These are phyloP conservation scores for Physaria fendleri DNA, from an alignment of 345 rosid genomes.

Conservation along the genomic window DNA sequence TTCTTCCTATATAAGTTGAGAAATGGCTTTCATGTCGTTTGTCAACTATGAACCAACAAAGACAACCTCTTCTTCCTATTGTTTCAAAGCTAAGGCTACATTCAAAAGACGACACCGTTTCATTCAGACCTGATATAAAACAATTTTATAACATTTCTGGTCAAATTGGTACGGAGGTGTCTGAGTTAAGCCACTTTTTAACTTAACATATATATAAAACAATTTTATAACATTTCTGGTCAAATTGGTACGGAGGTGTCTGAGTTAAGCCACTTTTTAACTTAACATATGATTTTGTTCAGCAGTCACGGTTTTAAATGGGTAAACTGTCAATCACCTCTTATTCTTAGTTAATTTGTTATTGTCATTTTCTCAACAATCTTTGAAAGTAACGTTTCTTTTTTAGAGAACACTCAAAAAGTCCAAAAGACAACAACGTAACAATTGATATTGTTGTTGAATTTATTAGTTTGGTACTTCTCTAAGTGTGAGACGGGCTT, in stretches of 20 bases:
- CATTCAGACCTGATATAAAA: neutral
- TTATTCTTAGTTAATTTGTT: conserved; percentile 20
- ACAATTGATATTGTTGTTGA: neutral
- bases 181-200: conserved; percentile 2
- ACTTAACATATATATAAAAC: neutral
- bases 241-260: conserved; percentile 1
- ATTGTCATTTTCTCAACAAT: conserved; percentile 21
- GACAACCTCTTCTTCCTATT: conserved; percentile 15
- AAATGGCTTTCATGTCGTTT: conserved; percentile 34
- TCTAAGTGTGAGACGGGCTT: neutral
- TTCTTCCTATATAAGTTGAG: conserved; percentile 26
- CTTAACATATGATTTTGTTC: conserved; percentile 5
- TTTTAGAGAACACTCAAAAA: neutral
- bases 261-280: conserved; percentile 2
- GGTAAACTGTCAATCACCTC: conserved; percentile 16
- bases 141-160: neutral
- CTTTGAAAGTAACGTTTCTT: conserved; percentile 10
- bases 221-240: neutral
- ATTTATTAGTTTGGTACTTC: neutral
- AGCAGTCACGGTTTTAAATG: conserved; percentile 1
- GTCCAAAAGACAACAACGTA: neutral
- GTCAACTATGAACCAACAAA: conserved; percentile 22
- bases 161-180: conserved; percentile 4
- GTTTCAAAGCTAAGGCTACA: conserved; percentile 25
- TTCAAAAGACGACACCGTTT: conserved; percentile 9